Evolutionary conservation across 2,329 filamentous ascomycete species (phyloP).

Genomic region (Capronia americana): DNA sequence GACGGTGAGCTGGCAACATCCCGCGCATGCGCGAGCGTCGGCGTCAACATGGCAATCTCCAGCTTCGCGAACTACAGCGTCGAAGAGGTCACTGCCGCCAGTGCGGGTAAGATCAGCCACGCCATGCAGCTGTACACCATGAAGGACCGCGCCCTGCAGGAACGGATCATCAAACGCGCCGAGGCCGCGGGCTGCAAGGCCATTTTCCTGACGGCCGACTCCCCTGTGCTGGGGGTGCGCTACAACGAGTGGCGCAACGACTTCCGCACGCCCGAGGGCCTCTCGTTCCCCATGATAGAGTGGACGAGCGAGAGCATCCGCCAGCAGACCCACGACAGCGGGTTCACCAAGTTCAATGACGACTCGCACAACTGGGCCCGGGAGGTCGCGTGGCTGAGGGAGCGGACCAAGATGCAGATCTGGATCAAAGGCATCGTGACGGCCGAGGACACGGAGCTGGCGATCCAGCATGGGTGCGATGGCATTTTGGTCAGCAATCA

Average conservation of each 20-base stretch:
- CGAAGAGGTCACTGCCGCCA: conserved; percentile 51
- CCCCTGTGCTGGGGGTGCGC: conserved; percentile 56
- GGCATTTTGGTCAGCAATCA: conserved; percentile 49
- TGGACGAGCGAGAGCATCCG: conserved; percentile 27
- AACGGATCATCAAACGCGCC: conserved; percentile 49
- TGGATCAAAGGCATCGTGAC: conserved; percentile 38
- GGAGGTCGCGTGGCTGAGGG: conserved; percentile 57
- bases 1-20: conserved; percentile 57
- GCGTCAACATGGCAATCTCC: conserved; percentile 53
- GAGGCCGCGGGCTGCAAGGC: conserved; percentile 57
- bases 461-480: conserved; percentile 45
- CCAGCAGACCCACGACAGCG: conserved; percentile 23
- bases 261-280: conserved; percentile 46
- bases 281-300: conserved; percentile 40
- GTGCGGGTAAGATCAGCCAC: conserved; percentile 44
- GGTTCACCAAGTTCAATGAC: conserved; percentile 41
- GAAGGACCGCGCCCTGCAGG: conserved; percentile 46
- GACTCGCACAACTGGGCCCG: conserved; percentile 56
- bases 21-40: conserved; percentile 48
- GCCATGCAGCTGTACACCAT: conserved; percentile 35
- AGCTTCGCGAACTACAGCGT: conserved; percentile 51
- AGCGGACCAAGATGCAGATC: conserved; percentile 43
- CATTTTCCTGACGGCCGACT: conserved; percentile 59
- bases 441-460: conserved; percentile 46
- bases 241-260: conserved; percentile 62